phyloP scores from a whole-genome alignment of 2,329 filamentous ascomycete genomes.

The Talaromyces marneffei region DNA sequence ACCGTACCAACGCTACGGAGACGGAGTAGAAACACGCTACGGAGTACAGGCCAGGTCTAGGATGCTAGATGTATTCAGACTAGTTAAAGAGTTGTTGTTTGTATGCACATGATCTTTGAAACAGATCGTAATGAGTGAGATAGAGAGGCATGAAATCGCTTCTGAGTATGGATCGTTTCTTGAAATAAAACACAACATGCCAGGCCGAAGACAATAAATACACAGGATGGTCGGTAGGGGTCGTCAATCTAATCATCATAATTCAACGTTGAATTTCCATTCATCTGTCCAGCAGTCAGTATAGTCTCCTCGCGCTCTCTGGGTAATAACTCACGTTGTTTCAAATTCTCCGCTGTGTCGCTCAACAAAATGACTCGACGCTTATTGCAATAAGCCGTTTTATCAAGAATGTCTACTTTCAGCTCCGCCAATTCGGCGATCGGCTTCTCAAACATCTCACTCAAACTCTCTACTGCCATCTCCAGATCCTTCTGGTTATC shows the following conservation, averaged over 20 bases:
- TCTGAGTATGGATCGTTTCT: background rate
- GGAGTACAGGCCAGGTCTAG: no score
- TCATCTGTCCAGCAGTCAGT: slow-evolving; percentile 28
- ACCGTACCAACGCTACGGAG: no score
- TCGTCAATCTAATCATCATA: slow-evolving; percentile 22
- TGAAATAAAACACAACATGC: background rate
- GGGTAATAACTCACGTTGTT: slow-evolving; percentile 58
- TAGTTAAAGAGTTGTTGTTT: background rate
- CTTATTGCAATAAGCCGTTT: slow-evolving; percentile 95
- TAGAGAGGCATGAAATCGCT: background rate
- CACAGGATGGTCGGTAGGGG: background rate
- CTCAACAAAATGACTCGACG: slow-evolving; percentile 81
- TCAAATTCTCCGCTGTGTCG: slow-evolving; percentile 88
- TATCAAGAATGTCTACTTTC: slow-evolving; percentile 98
- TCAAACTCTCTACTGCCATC: slow-evolving; percentile 91
- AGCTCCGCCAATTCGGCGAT: slow-evolving; percentile 77
- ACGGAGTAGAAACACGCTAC: no score
- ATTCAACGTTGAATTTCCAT: slow-evolving; percentile 43
- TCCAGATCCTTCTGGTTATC: slow-evolving; percentile 98
- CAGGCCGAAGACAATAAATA: background rate
- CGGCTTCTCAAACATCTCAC: slow-evolving; percentile 99
- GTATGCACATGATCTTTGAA: background rate
- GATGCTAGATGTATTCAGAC: background rate
- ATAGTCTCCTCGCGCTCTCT: background rate
- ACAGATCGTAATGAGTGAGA: background rate